Evolutionary conservation across 345 rosid species (phyloP).

Genomic region (Carallia pectinifolia): DNA sequence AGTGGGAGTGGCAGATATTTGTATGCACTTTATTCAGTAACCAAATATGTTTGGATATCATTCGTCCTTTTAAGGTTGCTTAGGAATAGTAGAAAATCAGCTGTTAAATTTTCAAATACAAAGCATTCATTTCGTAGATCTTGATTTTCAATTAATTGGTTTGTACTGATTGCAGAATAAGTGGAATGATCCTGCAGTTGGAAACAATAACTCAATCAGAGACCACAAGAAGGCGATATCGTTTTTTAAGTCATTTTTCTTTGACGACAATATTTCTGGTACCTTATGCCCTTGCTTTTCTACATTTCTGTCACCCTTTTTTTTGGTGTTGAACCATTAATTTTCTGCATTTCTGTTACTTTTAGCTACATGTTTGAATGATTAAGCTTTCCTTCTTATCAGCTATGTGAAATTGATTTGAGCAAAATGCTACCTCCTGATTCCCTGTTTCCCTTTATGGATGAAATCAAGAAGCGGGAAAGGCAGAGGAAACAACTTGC

Average conservation of each 20-base stretch:
- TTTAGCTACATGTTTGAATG: slow-evolving; percentile 6
- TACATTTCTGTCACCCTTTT: background rate
- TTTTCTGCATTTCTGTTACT: background rate
- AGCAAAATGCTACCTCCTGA: slow-evolving; percentile 59
- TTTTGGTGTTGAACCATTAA: background rate
- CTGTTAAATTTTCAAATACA: background rate
- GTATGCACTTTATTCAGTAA: background rate
- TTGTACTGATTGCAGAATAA: slow-evolving; percentile 47
- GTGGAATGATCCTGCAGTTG: slow-evolving; percentile 79
- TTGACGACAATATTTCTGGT: slow-evolving; percentile 86
- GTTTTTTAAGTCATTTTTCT: slow-evolving; percentile 87
- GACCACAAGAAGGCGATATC: slow-evolving; percentile 79
- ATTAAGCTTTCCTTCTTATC: slow-evolving; percentile 29
- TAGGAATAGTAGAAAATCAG: background rate
- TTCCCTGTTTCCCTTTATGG: slow-evolving; percentile 72
- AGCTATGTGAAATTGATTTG: slow-evolving; percentile 94
- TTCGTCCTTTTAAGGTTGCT: background rate
- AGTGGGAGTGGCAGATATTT: background rate
- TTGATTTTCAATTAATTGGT: background rate
- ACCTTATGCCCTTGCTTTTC: background rate
- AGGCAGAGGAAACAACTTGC: slow-evolving; percentile 76
- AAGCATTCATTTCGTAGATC: background rate
- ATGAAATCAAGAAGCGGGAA: slow-evolving; percentile 85
- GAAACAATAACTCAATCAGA: slow-evolving; percentile 86
- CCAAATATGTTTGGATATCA: background rate